Base-by-base conservation (phyloP, 140 eudicot species). In the Stevia rebaudiana region DNA sequence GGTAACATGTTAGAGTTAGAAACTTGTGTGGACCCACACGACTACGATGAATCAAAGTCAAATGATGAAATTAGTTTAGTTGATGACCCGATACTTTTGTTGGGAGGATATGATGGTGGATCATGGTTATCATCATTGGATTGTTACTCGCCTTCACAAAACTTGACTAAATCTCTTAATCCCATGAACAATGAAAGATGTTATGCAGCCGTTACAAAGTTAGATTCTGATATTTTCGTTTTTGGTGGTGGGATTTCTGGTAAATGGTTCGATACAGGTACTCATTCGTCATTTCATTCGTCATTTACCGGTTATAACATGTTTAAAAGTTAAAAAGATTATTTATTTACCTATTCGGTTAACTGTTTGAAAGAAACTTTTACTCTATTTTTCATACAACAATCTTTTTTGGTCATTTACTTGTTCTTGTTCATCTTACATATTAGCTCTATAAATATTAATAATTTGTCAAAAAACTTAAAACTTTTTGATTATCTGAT, bases 191-290 rank as follows among this genome's bases (percentile, higher is more conserved):
- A 71, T 36, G 71, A 40, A 57, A 83, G 95, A 31, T 61, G 88
- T 35, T 76, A 84, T 72, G 78, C 90, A 21, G 79, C 95, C 0
- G 80, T 74, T 62, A 82, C 90, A 25, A 74, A 54, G 46, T 65
- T 86, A 41, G 83, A 82, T 66, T 86, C 76, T 16, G 88, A 90
- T 42, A 24, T 90, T 65, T 86, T 73, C 39, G 77, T 84, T 58
- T 70, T 86, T 82, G 97, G 95, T 56, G 97, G 97, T 55, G 97
- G 94, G 69, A 60, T 65, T 63, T 44, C 70, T 24, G 28, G 74
- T 54, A 60, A 36, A 41, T 90, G 95, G 95, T 90, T 78, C 44
- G 80, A 90, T 55, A 86, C 90, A 84, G 95, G 94, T 88, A 68
- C 8, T 65, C 18, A 30, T 46, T 57, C 15, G 21, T 64, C 9